Conservation (phyloP, 2,329 filamentous ascomycete genomes). For the Epichloe scottii region DNA sequence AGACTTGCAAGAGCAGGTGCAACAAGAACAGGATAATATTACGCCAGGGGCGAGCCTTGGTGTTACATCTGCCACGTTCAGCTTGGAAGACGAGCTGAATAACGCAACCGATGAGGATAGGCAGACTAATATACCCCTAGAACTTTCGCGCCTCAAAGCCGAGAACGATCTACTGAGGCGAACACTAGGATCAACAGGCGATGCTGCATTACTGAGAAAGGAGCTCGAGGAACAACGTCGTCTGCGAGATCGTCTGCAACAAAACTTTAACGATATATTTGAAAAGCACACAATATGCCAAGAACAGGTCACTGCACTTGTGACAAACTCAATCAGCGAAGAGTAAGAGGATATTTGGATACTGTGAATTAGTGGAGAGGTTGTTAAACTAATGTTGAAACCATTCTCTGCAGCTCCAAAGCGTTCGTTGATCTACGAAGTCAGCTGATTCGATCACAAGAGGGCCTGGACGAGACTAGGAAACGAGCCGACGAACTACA, state of each 20-base stretch:
- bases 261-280: constrained; percentile 42
- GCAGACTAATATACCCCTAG: constrained; percentile 31
- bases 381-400: not conserved
- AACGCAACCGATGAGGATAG: constrained; percentile 28
- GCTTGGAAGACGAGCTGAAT: constrained; percentile 49
- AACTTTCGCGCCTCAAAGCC: constrained; percentile 46
- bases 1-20: constrained; percentile 48
- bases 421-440: constrained; percentile 39
- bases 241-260: constrained; percentile 38
- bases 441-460: constrained; percentile 29
- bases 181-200: constrained; percentile 39
- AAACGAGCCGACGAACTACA: constrained; percentile 31
- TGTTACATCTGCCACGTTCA: constrained; percentile 20
- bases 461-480: constrained; percentile 35
- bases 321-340: constrained; percentile 38
- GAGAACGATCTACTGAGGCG: constrained; percentile 48
- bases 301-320: constrained; percentile 43
- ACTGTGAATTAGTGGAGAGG: not conserved
- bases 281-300: constrained; percentile 45
- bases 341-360: constrained; percentile 36
- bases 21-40: constrained; percentile 19
- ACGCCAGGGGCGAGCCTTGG: constrained; percentile 11
- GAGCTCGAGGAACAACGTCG: constrained; percentile 43
- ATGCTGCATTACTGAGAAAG: constrained; percentile 39
- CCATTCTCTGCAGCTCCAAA: constrained; percentile 39